phyloP scores from a whole-genome alignment of 768 basidiomycete species.

The Gymnopilus dilepis region DNA sequence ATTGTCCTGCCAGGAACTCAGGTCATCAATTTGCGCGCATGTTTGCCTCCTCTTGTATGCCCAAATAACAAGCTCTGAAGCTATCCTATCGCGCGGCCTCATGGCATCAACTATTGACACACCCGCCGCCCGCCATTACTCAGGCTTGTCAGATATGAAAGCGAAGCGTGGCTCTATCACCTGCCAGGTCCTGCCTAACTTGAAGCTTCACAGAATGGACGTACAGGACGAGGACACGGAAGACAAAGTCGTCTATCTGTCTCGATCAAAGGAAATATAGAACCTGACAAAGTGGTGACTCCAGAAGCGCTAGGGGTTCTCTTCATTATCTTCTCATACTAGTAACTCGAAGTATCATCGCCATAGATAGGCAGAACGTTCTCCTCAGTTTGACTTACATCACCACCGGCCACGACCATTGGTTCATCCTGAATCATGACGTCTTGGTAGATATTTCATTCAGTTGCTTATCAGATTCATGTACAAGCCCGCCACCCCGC shows the following conservation, averaged over 20 bases:
- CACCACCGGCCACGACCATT: background rate
- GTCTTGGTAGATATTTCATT: background rate
- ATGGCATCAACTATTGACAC: background rate
- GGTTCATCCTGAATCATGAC: no score
- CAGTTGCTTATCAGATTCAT: background rate
- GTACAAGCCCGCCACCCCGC: background rate
- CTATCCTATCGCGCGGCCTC: background rate
- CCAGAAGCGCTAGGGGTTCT: no score
- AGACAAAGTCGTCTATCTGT: background rate
- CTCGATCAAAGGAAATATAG: background rate
- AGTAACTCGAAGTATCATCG: background rate
- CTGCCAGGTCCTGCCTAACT: background rate
- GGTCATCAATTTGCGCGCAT: background rate
- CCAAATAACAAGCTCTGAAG: background rate
- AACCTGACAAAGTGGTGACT: background rate
- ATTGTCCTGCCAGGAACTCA: background rate
- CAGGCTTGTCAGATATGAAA: background rate
- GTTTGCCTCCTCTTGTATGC: background rate
- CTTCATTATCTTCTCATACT: no score
- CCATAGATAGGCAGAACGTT: background rate
- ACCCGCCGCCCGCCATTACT: background rate
- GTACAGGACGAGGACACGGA: background rate
- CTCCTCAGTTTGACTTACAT: background rate
- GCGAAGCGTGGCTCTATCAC: background rate
- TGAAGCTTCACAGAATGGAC: background rate